Conservation (phyloP, 2,329 filamentous ascomycete species). For the Diaporthe capsici region DNA sequence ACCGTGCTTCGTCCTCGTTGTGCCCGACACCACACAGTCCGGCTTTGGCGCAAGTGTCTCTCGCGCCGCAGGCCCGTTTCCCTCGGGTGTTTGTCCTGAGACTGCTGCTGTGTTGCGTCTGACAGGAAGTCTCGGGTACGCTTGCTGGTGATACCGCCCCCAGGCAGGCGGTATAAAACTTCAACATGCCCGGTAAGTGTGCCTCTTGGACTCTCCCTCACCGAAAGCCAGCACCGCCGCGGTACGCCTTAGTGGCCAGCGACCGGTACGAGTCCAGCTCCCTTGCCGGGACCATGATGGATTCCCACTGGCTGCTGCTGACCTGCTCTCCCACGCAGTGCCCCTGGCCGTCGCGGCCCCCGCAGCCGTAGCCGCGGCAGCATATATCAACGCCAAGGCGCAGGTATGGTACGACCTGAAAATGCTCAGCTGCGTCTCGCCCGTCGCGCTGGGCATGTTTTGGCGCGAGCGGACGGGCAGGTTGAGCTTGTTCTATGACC, state of each 20-base stretch:
- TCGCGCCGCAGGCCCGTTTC: not conserved
- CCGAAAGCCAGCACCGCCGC: not conserved
- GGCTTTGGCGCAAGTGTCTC: not conserved
- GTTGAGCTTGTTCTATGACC: constrained; percentile 80
- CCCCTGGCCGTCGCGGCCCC: constrained; percentile 69
- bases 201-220: not conserved
- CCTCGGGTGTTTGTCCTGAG: not conserved
- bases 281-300: not conserved
- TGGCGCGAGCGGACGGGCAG: constrained; percentile 70
- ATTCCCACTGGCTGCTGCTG: constrained; percentile 37
- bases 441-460: constrained; percentile 58
- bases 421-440: constrained; percentile 69
- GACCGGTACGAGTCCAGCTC: not conserved
- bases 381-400: constrained; percentile 83
- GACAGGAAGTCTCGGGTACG: not conserved
- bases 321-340: constrained; percentile 53
- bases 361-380: constrained; percentile 75
- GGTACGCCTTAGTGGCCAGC: not conserved
- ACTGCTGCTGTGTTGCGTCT: not conserved
- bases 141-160: not conserved
- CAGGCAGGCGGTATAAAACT: not conserved
- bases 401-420: constrained; percentile 76
- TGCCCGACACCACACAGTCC: not conserved
- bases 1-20: not conserved
- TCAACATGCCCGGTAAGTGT: constrained; percentile 38